Conservation (phyloP, 106 monocot species). For the Cymbidium sinense region DNA sequence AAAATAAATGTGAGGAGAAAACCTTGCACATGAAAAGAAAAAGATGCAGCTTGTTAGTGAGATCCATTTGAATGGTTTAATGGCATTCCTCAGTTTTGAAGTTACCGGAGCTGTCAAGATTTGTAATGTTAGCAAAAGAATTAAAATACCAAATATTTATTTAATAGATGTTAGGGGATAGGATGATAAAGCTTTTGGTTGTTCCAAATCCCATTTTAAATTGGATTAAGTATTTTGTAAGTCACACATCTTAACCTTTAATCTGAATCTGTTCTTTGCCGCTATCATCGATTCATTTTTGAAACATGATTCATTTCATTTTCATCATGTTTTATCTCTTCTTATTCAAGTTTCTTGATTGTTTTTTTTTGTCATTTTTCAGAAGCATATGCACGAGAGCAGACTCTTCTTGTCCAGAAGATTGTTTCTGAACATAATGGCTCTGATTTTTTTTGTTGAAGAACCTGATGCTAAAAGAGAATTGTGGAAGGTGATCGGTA, state of each 20-base stretch:
- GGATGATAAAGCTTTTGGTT: not conserved
- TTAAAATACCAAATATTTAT: not conserved
- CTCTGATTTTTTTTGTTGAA: slow-evolving; percentile 86
- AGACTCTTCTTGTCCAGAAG: slow-evolving; percentile 75
- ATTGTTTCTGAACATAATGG: slow-evolving; percentile 83
- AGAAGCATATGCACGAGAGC: slow-evolving; percentile 94
- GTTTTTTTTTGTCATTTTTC: slow-evolving; percentile 12
- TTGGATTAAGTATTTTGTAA: not conserved
- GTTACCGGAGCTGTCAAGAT: not conserved
- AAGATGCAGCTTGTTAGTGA: no score
- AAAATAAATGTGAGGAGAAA: not conserved
- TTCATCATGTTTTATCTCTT: not conserved
- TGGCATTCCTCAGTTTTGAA: no score
- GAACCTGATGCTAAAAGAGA: slow-evolving; percentile 75
- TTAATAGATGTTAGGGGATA: not conserved
- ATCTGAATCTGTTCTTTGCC: not conserved
- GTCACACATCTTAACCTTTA: not conserved
- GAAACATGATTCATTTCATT: not conserved
- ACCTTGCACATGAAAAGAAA: no score
- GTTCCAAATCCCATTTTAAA: not conserved
- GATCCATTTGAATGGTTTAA: no score
- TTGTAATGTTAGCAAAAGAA: not conserved
- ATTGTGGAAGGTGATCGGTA: slow-evolving; percentile 64
- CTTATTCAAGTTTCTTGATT: not conserved
- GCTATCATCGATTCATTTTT: not conserved